These are phyloP conservation scores for Ogataea siamensis DNA, from an alignment of 805 yeast species.

Conservation along the genomic window DNA sequence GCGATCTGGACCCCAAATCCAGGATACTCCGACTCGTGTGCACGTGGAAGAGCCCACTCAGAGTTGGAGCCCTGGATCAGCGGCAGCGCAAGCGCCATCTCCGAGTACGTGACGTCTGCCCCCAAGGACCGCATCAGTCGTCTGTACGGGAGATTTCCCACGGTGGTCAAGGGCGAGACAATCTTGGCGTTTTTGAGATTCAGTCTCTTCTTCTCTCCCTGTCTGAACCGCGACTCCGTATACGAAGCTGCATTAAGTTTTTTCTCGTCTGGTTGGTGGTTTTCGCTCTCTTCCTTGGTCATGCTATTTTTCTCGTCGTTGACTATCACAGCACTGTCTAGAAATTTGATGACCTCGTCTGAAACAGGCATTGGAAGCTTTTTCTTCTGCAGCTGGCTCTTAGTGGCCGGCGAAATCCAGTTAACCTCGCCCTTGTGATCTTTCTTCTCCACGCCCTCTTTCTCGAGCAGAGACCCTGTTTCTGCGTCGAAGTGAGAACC, in stretches of 20 bases:
- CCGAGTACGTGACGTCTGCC: slow-evolving; percentile 90
- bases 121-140: slow-evolving; percentile 87
- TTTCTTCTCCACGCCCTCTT: slow-evolving; percentile 35
- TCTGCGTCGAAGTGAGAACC: slow-evolving; percentile 60
- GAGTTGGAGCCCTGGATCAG: slow-evolving; percentile 85
- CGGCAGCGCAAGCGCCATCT: slow-evolving; percentile 90
- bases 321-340: slow-evolving; percentile 57
- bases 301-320: slow-evolving; percentile 34
- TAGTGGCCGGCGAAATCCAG: slow-evolving; percentile 47
- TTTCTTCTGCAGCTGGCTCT: slow-evolving; percentile 56
- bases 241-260: slow-evolving; percentile 48
- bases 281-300: slow-evolving; percentile 33
- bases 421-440: slow-evolving; percentile 57
- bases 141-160: slow-evolving; percentile 94
- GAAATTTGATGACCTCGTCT: slow-evolving; percentile 55
- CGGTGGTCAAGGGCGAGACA: slow-evolving; percentile 94
- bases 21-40: slow-evolving; percentile 76
- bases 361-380: slow-evolving; percentile 57
- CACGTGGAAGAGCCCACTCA: slow-evolving; percentile 97
- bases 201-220: slow-evolving; percentile 77
- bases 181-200: slow-evolving; percentile 74
- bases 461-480: slow-evolving; percentile 43
- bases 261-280: slow-evolving; percentile 22
- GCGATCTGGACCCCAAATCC: slow-evolving; percentile 96
- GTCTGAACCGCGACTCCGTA: slow-evolving; percentile 71